Evolutionary conservation across 768 basidiomycete species (phyloP).

Genomic region (Trametes gibbosa): DNA sequence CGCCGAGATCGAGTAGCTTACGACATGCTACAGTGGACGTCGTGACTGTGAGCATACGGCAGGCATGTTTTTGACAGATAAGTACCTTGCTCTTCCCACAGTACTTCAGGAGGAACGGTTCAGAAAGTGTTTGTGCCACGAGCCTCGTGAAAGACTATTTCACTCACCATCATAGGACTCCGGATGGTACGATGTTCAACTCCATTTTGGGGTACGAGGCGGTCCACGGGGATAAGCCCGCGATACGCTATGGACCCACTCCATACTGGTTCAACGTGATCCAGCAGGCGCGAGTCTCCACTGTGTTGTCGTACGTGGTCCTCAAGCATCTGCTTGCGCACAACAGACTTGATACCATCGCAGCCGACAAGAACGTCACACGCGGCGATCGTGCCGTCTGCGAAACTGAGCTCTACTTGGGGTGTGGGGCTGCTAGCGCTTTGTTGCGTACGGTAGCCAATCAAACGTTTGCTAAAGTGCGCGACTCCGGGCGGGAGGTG

Average conservation of each 20-base stretch:
- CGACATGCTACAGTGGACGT: conserved; percentile 38
- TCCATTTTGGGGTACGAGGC: conserved; percentile 26
- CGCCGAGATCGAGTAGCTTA: conserved; percentile 46
- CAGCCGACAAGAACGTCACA: conserved; percentile 35
- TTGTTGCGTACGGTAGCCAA: conserved; percentile 15
- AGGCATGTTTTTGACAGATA: neutral
- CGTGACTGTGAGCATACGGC: neutral
- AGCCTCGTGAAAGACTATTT: neutral
- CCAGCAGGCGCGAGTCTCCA: conserved; percentile 28
- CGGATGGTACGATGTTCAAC: conserved; percentile 33
- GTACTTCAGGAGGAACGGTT: conserved; percentile 33
- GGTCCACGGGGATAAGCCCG: conserved; percentile 41
- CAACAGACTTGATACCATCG: conserved; percentile 33
- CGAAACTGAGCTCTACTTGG: conserved; percentile 22
- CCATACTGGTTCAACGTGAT: conserved; percentile 42
- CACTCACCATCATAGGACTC: conserved; percentile 44
- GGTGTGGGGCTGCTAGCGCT: neutral
- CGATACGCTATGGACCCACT: conserved; percentile 47
- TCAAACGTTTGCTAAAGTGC: conserved; percentile 32
- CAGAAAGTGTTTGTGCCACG: neutral
- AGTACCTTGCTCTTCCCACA: conserved; percentile 46
- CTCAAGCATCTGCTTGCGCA: conserved; percentile 33
- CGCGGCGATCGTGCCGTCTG: conserved; percentile 25
- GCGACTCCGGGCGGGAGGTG: conserved; percentile 26
- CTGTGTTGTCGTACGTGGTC: conserved; percentile 13